Conservation (phyloP, 495 filamentous ascomycete species). For the Xylaria telfairii region DNA sequence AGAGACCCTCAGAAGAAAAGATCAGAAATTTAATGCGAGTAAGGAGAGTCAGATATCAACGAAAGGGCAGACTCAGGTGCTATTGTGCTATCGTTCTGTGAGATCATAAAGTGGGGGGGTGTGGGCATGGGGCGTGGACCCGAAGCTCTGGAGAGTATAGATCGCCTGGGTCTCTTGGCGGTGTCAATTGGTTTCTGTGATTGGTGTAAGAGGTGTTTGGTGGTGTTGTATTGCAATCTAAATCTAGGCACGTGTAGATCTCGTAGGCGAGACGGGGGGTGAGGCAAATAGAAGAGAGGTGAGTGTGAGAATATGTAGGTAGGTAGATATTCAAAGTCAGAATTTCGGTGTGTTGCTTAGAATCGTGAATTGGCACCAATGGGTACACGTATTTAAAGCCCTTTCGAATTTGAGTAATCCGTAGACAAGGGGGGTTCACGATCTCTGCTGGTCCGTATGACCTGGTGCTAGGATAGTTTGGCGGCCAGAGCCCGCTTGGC, state of each 20-base stretch:
- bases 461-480: slow-evolving; percentile 20
- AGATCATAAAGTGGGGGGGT: slow-evolving; percentile 19
- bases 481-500: slow-evolving; percentile 27
- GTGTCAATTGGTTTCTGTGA: slow-evolving; percentile 13
- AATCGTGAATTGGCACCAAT: neutral
- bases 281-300: neutral
- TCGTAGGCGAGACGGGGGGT: neutral
- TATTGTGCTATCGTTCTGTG: slow-evolving; percentile 1
- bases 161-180: slow-evolving; percentile 22
- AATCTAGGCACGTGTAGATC: neutral
- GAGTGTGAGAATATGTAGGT: no score
- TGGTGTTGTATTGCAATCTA: neutral
- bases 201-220: neutral
- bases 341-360: neutral
- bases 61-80: slow-evolving; percentile 2
- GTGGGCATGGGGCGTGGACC: slow-evolving; percentile 5
- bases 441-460: slow-evolving; percentile 30
- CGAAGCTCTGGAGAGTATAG: slow-evolving; percentile 26
- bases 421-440: slow-evolving; percentile 22
- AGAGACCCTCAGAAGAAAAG: neutral
- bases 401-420: neutral
- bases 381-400: neutral
- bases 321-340: neutral
- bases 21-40: slow-evolving; percentile 9
- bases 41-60: slow-evolving; percentile 4